Conservation (phyloP, 768 basidiomycete genomes). For the Rhizopogon rudus region DNA sequence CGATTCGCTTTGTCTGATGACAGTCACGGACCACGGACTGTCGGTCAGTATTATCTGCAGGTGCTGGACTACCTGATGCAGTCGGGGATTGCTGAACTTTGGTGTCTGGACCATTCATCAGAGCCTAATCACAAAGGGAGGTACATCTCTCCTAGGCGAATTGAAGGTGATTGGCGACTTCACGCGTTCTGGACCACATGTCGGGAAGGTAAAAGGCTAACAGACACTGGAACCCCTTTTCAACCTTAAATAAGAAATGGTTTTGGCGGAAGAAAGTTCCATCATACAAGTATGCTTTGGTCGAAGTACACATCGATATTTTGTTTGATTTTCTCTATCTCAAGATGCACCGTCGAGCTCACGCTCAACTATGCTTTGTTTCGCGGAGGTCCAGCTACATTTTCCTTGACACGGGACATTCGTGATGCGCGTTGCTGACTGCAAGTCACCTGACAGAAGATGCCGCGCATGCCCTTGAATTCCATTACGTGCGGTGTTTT, state of each 20-base stretch:
- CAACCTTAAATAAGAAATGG: not conserved
- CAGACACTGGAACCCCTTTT: not conserved
- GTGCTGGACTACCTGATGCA: constrained; percentile 59
- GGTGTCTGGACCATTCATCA: constrained; percentile 46
- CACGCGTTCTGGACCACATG: constrained; percentile 51
- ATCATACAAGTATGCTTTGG: not conserved
- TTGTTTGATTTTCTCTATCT: not conserved
- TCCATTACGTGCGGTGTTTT: not conserved
- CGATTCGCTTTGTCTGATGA: constrained; percentile 90
- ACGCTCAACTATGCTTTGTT: not conserved
- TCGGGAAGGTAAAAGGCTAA: constrained; percentile 7
- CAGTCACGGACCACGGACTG: constrained; percentile 85
- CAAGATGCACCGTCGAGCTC: not conserved
- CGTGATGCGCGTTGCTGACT: not conserved
- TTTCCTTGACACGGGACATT: not conserved
- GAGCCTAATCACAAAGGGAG: constrained; percentile 45
- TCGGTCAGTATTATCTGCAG: constrained; percentile 80
- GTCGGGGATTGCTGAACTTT: constrained; percentile 59
- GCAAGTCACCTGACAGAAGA: not conserved
- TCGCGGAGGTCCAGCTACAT: not conserved
- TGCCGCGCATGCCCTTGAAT: not conserved
- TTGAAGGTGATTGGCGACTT: constrained; percentile 52
- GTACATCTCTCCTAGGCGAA: constrained; percentile 35
- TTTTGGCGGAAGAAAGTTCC: not conserved
- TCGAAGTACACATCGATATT: not conserved